Conservation (phyloP, 2,329 filamentous ascomycete species). For the Aspergillus cejpii region DNA sequence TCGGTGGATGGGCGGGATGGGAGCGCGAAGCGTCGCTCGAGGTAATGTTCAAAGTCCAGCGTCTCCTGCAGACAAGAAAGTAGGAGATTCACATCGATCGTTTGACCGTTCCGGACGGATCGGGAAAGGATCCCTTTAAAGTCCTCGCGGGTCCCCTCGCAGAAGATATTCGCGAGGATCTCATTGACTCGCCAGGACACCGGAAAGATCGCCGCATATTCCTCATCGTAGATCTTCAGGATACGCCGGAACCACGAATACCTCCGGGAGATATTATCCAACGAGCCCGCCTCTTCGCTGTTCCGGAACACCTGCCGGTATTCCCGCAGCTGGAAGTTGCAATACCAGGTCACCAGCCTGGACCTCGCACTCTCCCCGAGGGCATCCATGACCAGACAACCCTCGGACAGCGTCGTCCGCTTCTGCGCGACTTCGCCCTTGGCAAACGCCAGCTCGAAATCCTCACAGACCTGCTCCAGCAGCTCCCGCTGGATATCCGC, state of each 20-base stretch:
- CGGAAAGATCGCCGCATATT: slow-evolving; percentile 84
- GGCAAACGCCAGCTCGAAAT: slow-evolving; percentile 92
- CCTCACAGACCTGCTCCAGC: slow-evolving; percentile 95
- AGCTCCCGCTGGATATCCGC: slow-evolving; percentile 88
- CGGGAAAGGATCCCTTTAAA: slow-evolving; percentile 88
- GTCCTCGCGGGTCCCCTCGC: slow-evolving; percentile 90
- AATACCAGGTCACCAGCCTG: slow-evolving; percentile 88
- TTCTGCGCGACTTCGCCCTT: slow-evolving; percentile 72
- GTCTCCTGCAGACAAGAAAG: slow-evolving; percentile 90
- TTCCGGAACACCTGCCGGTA: slow-evolving; percentile 93
- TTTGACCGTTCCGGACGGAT: slow-evolving; percentile 73
- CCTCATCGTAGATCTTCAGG: slow-evolving; percentile 91
- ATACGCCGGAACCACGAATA: slow-evolving; percentile 97
- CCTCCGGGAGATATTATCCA: slow-evolving; percentile 91
- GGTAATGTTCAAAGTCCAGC: slow-evolving; percentile 86
- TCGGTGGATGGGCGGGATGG: slow-evolving; percentile 73
- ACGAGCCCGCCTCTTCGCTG: slow-evolving; percentile 88
- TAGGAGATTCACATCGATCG: slow-evolving; percentile 81
- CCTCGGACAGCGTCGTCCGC: slow-evolving; percentile 69
- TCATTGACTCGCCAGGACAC: slow-evolving; percentile 84
- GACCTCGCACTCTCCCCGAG: slow-evolving; percentile 79
- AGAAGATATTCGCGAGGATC: slow-evolving; percentile 82
- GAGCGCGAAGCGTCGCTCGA: slow-evolving; percentile 75
- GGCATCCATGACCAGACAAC: slow-evolving; percentile 89
- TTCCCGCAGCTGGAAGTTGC: slow-evolving; percentile 92